phyloP scores from a whole-genome alignment of 441 rosid genomes.

The Erodium moschatum region DNA sequence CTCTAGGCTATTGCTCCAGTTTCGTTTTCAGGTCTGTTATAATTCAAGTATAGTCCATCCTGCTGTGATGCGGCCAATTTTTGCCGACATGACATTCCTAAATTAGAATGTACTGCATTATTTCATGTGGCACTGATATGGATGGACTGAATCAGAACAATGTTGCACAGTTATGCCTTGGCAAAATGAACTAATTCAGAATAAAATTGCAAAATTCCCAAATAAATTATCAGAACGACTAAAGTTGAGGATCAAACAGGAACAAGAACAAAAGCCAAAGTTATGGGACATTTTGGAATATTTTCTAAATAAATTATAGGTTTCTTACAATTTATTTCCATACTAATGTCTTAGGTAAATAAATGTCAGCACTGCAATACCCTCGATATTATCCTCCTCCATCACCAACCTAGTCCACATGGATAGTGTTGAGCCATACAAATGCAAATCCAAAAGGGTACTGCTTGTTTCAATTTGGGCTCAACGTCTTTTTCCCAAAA shows the following conservation, averaged over 20 bases:
- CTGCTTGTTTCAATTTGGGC: neutral
- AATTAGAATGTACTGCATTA: neutral
- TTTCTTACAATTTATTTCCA: too few species aligned
- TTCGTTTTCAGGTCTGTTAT: neutral
- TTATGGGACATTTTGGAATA: too few species aligned
- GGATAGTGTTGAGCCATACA: neutral
- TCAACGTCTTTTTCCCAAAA: neutral
- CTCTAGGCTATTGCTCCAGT: neutral
- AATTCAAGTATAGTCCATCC: neutral
- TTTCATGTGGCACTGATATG: neutral
- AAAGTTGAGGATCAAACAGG: neutral
- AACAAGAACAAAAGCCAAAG: neutral
- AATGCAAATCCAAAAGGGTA: too few species aligned
- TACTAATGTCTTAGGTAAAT: too few species aligned
- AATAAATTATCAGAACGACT: neutral
- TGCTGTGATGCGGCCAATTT: neutral
- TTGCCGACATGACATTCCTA: neutral
- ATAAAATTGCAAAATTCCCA: neutral
- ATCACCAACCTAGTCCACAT: neutral
- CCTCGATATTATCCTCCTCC: too few species aligned
- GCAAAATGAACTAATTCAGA: too few species aligned
- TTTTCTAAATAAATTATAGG: neutral
- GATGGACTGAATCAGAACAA: neutral
- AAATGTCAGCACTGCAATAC: too few species aligned
- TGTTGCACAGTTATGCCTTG: too few species aligned